phyloP scores from a whole-genome alignment of 345 rosid genomes.

The Pelargonium nanum region DNA sequence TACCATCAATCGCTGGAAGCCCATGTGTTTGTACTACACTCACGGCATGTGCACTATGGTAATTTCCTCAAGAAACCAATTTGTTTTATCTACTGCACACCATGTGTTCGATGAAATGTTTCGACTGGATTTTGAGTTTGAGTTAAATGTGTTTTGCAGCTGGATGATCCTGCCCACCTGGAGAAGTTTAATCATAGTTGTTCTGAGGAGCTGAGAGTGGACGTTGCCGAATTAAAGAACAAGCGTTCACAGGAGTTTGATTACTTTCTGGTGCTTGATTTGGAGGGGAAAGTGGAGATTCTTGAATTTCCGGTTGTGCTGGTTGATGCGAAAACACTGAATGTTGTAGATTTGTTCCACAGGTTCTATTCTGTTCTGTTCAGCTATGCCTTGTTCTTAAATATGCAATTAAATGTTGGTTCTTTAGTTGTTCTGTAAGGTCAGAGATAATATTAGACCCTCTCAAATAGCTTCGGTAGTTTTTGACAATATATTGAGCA shows the following conservation, averaged over 20 bases:
- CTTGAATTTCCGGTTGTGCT: constrained; percentile 84
- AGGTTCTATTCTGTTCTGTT: constrained; percentile 32
- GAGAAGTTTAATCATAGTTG: constrained; percentile 67
- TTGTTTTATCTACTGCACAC: constrained; percentile 7
- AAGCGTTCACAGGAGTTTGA: constrained; percentile 51
- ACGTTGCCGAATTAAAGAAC: constrained; percentile 26
- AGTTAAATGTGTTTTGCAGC: constrained; percentile 25
- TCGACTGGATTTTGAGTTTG: constrained; percentile 9
- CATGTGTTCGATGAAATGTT: constrained; percentile 31
- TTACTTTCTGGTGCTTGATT: constrained; percentile 71
- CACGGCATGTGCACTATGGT: constrained; percentile 84
- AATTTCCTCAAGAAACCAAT: background rate
- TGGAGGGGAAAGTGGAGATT: constrained; percentile 88
- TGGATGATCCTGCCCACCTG: constrained; percentile 59
- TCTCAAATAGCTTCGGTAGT: background rate
- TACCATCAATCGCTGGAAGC: constrained; percentile 39
- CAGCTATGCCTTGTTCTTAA: background rate
- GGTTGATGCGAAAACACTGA: constrained; percentile 58
- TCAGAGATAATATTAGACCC: background rate
- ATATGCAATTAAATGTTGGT: background rate
- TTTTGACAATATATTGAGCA: background rate
- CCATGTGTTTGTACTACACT: constrained; percentile 74
- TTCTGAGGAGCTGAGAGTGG: constrained; percentile 46
- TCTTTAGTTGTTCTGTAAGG: background rate
- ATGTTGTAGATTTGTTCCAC: constrained; percentile 70